These are phyloP conservation scores for Phytophthora kernoviae DNA, from an alignment of 352 stramenopile genomes.

Conservation along the genomic window DNA sequence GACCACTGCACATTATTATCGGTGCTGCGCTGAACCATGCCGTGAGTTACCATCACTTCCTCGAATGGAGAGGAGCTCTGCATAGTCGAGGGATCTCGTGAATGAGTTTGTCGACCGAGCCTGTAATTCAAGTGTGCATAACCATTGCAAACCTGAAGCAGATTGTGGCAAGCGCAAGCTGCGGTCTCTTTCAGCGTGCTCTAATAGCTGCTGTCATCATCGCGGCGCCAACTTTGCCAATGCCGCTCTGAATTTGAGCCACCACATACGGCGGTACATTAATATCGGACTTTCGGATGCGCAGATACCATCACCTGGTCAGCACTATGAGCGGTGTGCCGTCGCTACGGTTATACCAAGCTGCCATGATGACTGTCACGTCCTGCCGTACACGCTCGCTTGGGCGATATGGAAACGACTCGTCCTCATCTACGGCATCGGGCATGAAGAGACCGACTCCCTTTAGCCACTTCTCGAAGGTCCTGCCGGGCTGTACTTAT, in stretches of 20 bases:
- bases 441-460: slow-evolving; percentile 36
- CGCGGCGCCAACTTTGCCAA: slow-evolving; percentile 22
- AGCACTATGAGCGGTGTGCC: slow-evolving; percentile 20
- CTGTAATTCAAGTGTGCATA: background rate
- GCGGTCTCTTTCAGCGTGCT: slow-evolving; percentile 1
- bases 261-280: slow-evolving; percentile 14
- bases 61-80: background rate
- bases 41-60: background rate
- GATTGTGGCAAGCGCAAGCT: no score
- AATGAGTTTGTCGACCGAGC: background rate
- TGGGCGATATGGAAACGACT: slow-evolving; percentile 38
- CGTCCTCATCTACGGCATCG: slow-evolving; percentile 48
- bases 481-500: slow-evolving; percentile 20
- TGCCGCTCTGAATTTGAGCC: slow-evolving; percentile 18
- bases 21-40: background rate
- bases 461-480: slow-evolving; percentile 7
- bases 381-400: slow-evolving; percentile 35
- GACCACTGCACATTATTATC: slow-evolving; percentile 8
- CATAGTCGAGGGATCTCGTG: background rate
- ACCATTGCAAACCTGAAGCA: background rate
- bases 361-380: slow-evolving; percentile 26
- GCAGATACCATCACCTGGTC: slow-evolving; percentile 28
- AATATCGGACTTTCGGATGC: slow-evolving; percentile 20
- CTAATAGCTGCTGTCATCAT: slow-evolving; percentile 23
- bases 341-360: slow-evolving; percentile 8